Percentiles rank a stretch among this genome's conserved stretches.
phyloP scores from a whole-genome alignment of 306 rosid genomes.

The Trichosanthes truncata region DNA sequence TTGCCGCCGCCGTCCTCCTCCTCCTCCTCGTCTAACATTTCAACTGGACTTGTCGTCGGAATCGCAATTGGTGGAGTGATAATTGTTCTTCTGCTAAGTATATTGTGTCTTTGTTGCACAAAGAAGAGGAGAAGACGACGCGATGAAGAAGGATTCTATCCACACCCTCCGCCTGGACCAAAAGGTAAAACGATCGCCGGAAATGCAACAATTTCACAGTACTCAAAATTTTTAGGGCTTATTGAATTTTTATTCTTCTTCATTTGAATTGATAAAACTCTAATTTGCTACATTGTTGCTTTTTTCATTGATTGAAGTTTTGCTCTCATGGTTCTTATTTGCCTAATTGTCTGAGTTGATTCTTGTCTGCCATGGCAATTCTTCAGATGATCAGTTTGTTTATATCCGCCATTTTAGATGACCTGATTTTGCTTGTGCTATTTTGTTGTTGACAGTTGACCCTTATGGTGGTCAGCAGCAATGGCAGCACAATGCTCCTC shows the following conservation, averaged over 20 bases:
- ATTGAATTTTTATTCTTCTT: neutral
- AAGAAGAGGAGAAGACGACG: slow-evolving; percentile 70
- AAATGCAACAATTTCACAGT: neutral
- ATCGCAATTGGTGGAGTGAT: slow-evolving; percentile 68
- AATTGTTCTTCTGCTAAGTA: slow-evolving; percentile 42
- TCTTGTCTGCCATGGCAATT: neutral
- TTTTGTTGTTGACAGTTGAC: slow-evolving; percentile 30
- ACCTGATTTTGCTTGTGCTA: neutral
- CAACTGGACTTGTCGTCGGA: slow-evolving; percentile 55
- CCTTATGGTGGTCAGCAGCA: slow-evolving; percentile 44
- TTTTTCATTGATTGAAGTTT: neutral
- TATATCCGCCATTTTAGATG: neutral
- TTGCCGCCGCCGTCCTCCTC: slow-evolving; percentile 20
- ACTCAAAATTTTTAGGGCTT: neutral
- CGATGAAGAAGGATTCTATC: slow-evolving; percentile 40
- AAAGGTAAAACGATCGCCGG: slow-evolving; percentile 39
- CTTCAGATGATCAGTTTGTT: neutral
- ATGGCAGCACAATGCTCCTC: slow-evolving; percentile 68
- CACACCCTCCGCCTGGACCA: slow-evolving; percentile 33
- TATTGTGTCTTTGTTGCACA: slow-evolving; percentile 54
- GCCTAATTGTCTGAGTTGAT: neutral
- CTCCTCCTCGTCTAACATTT: slow-evolving; percentile 30
- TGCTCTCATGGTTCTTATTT: neutral
- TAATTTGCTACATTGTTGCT: neutral
- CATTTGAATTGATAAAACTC: neutral